These are phyloP conservation scores for Aspergillus fructus DNA, from an alignment of 2,329 filamentous ascomycete genomes.

Conservation along the genomic window DNA sequence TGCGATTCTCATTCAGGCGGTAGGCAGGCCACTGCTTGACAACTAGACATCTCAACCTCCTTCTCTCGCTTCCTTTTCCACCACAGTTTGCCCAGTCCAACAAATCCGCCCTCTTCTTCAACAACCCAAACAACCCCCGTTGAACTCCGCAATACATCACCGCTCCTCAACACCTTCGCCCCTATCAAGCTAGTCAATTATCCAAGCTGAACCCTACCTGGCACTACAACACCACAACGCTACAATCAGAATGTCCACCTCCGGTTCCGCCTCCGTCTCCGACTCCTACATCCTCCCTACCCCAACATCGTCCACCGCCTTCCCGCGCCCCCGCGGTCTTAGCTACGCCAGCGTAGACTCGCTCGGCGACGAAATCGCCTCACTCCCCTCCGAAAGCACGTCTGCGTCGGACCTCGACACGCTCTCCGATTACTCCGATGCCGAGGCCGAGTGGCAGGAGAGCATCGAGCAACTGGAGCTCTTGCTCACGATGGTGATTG, in stretches of 20 bases:
- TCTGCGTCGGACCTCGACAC: constrained; percentile 41
- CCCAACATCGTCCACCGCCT: constrained; percentile 42
- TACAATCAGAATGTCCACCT: constrained; percentile 27
- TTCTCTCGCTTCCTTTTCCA: constrained; percentile 9
- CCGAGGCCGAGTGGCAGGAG: constrained; percentile 92
- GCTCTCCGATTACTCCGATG: constrained; percentile 60
- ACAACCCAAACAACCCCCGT: neutral
- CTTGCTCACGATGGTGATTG: constrained; percentile 87
- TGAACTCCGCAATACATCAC: neutral
- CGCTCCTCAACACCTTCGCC: neutral
- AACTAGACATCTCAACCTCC: neutral
- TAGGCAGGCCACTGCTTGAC: constrained; percentile 40
- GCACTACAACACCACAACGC: neutral
- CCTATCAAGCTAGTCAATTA: neutral
- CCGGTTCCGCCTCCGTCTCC: constrained; percentile 17
- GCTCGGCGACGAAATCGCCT: constrained; percentile 34
- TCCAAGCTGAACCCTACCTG: constrained; percentile 9
- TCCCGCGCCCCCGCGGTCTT: constrained; percentile 27
- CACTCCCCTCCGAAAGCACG: constrained; percentile 43
- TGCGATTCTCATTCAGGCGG: constrained; percentile 24
- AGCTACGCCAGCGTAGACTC: constrained; percentile 43
- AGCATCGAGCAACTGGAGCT: constrained; percentile 92
- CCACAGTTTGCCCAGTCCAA: neutral
- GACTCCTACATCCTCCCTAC: constrained; percentile 36
- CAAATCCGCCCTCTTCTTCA: neutral